Conservation (phyloP, 345 rosid genomes). For the Euphorbia tirucalli region DNA sequence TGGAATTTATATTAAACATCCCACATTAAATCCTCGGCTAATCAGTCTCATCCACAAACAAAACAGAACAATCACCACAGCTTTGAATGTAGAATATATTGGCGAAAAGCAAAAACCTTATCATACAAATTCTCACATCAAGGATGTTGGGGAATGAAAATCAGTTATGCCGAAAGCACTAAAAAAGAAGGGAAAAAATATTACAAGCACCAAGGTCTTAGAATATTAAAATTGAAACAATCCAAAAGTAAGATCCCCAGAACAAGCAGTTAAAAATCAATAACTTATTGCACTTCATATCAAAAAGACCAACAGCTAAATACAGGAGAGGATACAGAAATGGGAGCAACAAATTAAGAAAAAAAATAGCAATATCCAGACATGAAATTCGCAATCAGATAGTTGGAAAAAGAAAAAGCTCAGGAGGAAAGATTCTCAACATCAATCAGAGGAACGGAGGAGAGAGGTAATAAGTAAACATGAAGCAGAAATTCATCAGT, state of each 20-base stretch:
- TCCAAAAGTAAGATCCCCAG: neutral
- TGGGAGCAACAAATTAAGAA: neutral
- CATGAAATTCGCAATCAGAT: too few relatives aligned
- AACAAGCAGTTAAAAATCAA: neutral
- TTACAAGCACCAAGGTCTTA: neutral
- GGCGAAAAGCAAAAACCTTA: neutral
- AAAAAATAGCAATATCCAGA: neutral
- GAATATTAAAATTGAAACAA: neutral
- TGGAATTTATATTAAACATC: slow-evolving; percentile 7
- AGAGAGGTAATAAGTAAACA: neutral
- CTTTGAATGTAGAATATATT: neutral
- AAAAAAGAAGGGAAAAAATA: neutral
- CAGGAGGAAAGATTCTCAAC: neutral
- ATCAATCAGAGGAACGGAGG: neutral
- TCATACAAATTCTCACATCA: neutral
- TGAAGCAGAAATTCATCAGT: neutral
- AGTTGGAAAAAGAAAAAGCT: neutral
- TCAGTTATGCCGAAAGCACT: neutral
- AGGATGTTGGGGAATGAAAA: neutral
- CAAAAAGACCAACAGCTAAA: neutral
- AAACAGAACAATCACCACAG: neutral
- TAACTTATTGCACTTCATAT: neutral
- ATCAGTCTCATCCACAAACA: neutral
- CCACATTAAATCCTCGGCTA: neutral
- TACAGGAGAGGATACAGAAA: neutral